Conservation (phyloP, 768 basidiomycete genomes). For the Baorangia bicolor region DNA sequence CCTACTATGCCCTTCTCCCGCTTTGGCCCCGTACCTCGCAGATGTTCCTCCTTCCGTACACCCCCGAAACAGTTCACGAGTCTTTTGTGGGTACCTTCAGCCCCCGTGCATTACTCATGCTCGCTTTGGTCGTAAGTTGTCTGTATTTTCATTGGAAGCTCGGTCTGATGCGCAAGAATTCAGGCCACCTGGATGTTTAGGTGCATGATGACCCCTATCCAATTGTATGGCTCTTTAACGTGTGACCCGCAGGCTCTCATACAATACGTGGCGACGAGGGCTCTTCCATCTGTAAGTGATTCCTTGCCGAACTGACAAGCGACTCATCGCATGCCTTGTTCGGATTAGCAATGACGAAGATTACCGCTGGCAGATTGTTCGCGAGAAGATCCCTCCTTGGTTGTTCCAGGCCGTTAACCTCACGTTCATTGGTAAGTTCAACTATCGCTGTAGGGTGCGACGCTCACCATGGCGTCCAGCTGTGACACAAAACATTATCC, state of each 20-base stretch:
- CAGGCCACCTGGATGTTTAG: slow-evolving; percentile 62
- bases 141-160: not conserved
- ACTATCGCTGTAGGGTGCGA: not conserved
- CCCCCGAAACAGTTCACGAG: slow-evolving; percentile 44
- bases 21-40: slow-evolving; percentile 42
- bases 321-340: not conserved
- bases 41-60: slow-evolving; percentile 50
- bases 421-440: slow-evolving; percentile 62
- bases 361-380: slow-evolving; percentile 86
- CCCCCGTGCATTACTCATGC: slow-evolving; percentile 73
- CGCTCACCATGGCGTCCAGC: slow-evolving; percentile 39
- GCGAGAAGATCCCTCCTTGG: slow-evolving; percentile 52
- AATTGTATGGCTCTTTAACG: slow-evolving; percentile 24
- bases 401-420: slow-evolving; percentile 61
- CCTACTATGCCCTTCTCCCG: slow-evolving; percentile 79
- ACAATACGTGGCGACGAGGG: slow-evolving; percentile 83
- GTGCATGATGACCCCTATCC: slow-evolving; percentile 26
- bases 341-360: slow-evolving; percentile 72
- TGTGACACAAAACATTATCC: slow-evolving; percentile 74
- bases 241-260: slow-evolving; percentile 51
- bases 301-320: not conserved
- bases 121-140: slow-evolving; percentile 55
- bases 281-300: slow-evolving; percentile 64
- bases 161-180: not conserved
- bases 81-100: slow-evolving; percentile 48